Conservation (phyloP, 805 yeast species). For the Monosporozyma aquatica region DNA sequence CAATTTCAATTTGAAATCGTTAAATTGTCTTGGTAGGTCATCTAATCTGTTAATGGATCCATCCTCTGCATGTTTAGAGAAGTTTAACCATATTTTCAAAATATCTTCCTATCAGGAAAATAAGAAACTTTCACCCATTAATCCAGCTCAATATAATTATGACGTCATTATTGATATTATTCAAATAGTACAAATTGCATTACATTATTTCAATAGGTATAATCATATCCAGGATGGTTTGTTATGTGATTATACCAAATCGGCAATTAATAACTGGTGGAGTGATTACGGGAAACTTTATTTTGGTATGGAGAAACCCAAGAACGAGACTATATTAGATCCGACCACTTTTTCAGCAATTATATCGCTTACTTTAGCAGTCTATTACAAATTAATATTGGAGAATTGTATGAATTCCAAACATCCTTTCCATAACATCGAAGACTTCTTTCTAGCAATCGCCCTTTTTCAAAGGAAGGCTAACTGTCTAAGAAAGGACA, state of each 20-base stretch:
- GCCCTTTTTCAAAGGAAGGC: slow-evolving; percentile 70
- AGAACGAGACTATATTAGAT: slow-evolving; percentile 46
- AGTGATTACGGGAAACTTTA: slow-evolving; percentile 45
- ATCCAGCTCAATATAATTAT: slow-evolving; percentile 1
- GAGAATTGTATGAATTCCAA: slow-evolving; percentile 54
- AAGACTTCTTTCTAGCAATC: slow-evolving; percentile 54
- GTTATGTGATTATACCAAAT: slow-evolving; percentile 66
- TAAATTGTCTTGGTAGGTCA: slow-evolving; percentile 82
- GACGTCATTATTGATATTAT: slow-evolving; percentile 64
- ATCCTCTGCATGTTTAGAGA: slow-evolving; percentile 70
- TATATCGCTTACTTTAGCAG: slow-evolving; percentile 64
- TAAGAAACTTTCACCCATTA: slow-evolving; percentile 37
- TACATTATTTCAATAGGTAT: slow-evolving; percentile 68
- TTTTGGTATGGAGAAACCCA: slow-evolving; percentile 26
- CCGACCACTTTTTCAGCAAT: slow-evolving; percentile 70
- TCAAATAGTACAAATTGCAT: slow-evolving; percentile 60
- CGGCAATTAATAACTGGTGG: slow-evolving; percentile 83
- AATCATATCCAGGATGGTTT: slow-evolving; percentile 68
- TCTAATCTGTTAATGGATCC: slow-evolving; percentile 63
- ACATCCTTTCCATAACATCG: slow-evolving; percentile 69
- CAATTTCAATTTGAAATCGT: slow-evolving; percentile 65
- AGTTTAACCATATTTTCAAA: slow-evolving; percentile 68
- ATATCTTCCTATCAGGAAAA: slow-evolving; percentile 11
- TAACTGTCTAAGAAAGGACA: slow-evolving; percentile 20
- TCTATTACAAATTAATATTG: slow-evolving; percentile 54